Percentiles rank a stretch among this genome's conserved stretches.
Evolutionary conservation across 1,139 yeast genomes (phyloP).

Genomic region (Taiozyma onychis): DNA sequence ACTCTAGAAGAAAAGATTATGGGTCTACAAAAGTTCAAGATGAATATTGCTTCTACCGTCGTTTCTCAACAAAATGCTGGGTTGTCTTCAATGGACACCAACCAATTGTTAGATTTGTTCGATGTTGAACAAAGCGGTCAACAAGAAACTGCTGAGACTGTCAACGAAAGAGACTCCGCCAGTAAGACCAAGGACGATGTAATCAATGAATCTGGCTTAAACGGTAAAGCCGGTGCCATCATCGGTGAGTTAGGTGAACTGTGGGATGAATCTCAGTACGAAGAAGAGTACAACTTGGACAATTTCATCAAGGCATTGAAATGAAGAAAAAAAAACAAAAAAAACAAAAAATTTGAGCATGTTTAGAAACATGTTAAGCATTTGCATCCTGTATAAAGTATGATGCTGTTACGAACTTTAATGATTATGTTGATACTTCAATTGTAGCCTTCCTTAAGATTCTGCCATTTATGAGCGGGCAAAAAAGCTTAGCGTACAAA

Average conservation of each 20-base stretch:
- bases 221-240: conserved; percentile 36
- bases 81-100: conserved; percentile 92
- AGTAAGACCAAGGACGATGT: conserved; percentile 29
- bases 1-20: conserved; percentile 96
- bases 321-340: conserved; percentile 4
- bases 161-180: conserved; percentile 26
- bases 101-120: conserved; percentile 85
- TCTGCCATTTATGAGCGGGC: neutral
- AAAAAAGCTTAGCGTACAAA: neutral
- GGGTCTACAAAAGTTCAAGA: conserved; percentile 97
- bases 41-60: conserved; percentile 94
- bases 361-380: neutral
- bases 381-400: conserved; percentile 1
- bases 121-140: conserved; percentile 55
- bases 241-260: conserved; percentile 86
- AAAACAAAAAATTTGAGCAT: neutral
- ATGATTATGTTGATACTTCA: neutral
- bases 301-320: conserved; percentile 65
- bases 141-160: conserved; percentile 38
- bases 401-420: neutral
- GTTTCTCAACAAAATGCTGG: conserved; percentile 97
- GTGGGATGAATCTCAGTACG: conserved; percentile 96
- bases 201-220: conserved; percentile 34
- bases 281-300: conserved; percentile 93
- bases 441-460: neutral